Conservation (phyloP, 179 eudicot genomes). For the Gypsophila paniculata region DNA sequence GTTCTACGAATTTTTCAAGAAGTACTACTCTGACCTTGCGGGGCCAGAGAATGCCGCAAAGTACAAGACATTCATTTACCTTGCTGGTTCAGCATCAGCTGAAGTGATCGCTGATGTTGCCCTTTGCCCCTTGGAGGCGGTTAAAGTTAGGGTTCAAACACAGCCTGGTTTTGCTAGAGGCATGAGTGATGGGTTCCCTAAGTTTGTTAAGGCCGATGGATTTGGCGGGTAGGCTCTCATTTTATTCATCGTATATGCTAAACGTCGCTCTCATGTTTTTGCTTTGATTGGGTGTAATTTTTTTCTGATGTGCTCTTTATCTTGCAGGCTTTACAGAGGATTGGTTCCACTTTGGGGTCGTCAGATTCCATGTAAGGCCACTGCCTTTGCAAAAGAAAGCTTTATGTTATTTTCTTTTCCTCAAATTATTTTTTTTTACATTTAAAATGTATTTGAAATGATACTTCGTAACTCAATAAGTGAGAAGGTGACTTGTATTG, state of each 20-base stretch:
- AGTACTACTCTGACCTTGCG: constrained; percentile 72
- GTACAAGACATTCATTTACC: constrained; percentile 61
- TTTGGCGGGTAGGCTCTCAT: constrained; percentile 48
- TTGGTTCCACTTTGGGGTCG: constrained; percentile 90
- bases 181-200: constrained; percentile 65
- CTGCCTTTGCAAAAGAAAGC: neutral
- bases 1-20: constrained; percentile 71
- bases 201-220: constrained; percentile 62
- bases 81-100: constrained; percentile 79
- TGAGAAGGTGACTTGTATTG: neutral
- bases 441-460: neutral
- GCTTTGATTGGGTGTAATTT: neutral
- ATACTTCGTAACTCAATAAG: neutral
- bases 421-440: neutral
- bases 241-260: neutral
- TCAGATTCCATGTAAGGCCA: constrained; percentile 76
- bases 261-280: neutral
- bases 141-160: constrained; percentile 76
- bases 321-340: constrained; percentile 67
- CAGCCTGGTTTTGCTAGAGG: constrained; percentile 81
- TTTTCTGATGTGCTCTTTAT: neutral
- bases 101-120: constrained; percentile 72
- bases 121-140: constrained; percentile 80
- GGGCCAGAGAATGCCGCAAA: constrained; percentile 64
- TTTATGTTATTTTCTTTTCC: neutral